Base-by-base conservation (phyloP, 1,284 basidiomycete genomes). In the Porodaedalea pini region DNA sequence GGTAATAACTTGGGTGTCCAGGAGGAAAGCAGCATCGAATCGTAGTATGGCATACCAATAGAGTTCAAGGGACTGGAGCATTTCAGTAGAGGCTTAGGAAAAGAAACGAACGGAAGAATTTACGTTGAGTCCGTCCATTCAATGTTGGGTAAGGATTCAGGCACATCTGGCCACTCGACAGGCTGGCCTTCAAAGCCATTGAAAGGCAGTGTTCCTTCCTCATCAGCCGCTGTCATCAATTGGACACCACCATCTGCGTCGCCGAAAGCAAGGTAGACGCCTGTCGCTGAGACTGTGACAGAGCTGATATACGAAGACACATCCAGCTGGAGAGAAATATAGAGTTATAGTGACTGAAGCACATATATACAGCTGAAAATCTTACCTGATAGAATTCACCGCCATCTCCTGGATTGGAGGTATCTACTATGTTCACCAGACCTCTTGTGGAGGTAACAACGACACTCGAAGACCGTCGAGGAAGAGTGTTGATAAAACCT, bases 31-130 rank as follows among this genome's bases (percentile, higher is more conserved):
- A 98, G 81, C 3, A 79, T 78, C 3, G 77, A 76, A 49, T 84
- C 79, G 70, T 98, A 98, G 71, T 90, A 82, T 4, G 96, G 95
- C 77, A 98, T 79, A 1, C 97, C 97, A 61, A 99, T 85, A 45
- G 80, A 75, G 67, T 93, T 98, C 53, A 99, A 77, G 0, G 96
- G 94, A 19, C 90, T 93, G 47, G 25, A 37, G 57, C 49, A 41
- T 52, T 51, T 55, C 41, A 47, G 59, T 43, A 60, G 53, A 36
- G 44, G 17, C 31, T 39, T 19, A 13, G 31, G 29, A 36, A 43
- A 34, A 25, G 32, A 44, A 40, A 47, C 15, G 31, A 49, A 25
- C 32, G 2, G 19, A 21, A 43, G 13, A 49, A 70, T 86, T 68
- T 68, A 93, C 86, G 91, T 96, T 39, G 79, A 77, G 54, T 90